Conservation (phyloP, 1,284 basidiomycete species). For the Pseudozyma pruni region DNA sequence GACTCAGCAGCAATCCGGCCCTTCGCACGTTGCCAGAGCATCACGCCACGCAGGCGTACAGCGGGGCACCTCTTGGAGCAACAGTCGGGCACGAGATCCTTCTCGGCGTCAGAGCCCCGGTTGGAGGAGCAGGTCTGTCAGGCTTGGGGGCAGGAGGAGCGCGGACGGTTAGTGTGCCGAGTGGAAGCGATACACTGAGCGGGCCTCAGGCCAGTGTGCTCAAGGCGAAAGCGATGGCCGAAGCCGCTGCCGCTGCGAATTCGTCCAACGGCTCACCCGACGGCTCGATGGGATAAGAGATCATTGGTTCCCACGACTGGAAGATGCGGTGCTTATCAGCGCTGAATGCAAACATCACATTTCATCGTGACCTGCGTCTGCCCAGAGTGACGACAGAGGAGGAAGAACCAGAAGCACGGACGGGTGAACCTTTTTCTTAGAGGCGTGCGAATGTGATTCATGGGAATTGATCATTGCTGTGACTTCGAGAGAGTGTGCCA, state of each 20-base stretch:
- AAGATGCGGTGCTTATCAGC: no score
- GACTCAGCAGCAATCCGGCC: constrained; percentile 28
- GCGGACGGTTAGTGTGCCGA: constrained; percentile 56
- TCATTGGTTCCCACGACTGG: no score
- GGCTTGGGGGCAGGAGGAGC: constrained; percentile 62
- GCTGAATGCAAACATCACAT: no score
- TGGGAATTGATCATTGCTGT: no score
- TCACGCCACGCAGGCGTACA: background rate
- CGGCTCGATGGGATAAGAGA: background rate
- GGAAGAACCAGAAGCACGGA: no score
- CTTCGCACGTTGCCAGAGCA: constrained; percentile 16
- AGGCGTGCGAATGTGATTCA: no score
- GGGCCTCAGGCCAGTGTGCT: constrained; percentile 60
- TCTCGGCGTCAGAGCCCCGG: constrained; percentile 1
- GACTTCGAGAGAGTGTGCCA: no score
- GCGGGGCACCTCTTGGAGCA: background rate
- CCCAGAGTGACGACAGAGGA: no score
- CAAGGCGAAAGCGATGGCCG: constrained; percentile 35
- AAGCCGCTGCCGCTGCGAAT: constrained; percentile 18
- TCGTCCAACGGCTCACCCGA: background rate
- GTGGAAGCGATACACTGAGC: constrained; percentile 62
- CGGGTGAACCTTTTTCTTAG: no score
- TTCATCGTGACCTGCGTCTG: no score
- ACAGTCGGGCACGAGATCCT: background rate
- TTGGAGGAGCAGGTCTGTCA: constrained; percentile 48